These are phyloP conservation scores for Lachnellula hyalina DNA, from an alignment of 2,329 filamentous ascomycete species.

Conservation along the genomic window DNA sequence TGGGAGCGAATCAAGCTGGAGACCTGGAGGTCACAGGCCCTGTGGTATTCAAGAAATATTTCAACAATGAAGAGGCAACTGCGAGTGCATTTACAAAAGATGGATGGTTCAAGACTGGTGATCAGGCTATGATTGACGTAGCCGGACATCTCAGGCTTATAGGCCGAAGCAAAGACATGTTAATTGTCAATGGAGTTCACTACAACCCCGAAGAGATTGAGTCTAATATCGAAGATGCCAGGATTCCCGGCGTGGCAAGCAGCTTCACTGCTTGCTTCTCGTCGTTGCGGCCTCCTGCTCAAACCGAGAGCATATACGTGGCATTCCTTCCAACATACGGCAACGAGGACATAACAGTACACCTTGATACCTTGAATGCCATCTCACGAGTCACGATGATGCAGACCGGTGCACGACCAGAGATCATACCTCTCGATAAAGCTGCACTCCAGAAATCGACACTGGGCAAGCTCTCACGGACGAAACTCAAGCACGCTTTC, in stretches of 20 bases:
- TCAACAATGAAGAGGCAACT: conserved; percentile 44
- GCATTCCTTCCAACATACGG: conserved; percentile 34
- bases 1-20: conserved; percentile 30
- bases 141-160: conserved; percentile 33
- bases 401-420: conserved; percentile 21
- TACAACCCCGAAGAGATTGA: conserved; percentile 36
- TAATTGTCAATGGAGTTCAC: conserved; percentile 45
- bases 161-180: conserved; percentile 38
- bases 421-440: conserved; percentile 28
- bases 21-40: conserved; percentile 31
- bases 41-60: conserved; percentile 52
- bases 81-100: conserved; percentile 48
- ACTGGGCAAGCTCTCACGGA: conserved; percentile 37
- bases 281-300: conserved; percentile 21
- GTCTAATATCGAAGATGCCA: conserved; percentile 33
- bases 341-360: conserved; percentile 20
- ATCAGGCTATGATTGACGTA: conserved; percentile 33
- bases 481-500: conserved; percentile 31
- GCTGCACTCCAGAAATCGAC: conserved; percentile 31
- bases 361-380: conserved; percentile 19
- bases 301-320: conserved; percentile 37
- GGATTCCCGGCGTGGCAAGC: conserved; percentile 22
- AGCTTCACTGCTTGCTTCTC: conserved; percentile 38
- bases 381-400: conserved; percentile 22
- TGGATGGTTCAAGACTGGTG: conserved; percentile 41